Conservation (phyloP, 2,329 filamentous ascomycete genomes). For the Stylonectria norvegica region DNA sequence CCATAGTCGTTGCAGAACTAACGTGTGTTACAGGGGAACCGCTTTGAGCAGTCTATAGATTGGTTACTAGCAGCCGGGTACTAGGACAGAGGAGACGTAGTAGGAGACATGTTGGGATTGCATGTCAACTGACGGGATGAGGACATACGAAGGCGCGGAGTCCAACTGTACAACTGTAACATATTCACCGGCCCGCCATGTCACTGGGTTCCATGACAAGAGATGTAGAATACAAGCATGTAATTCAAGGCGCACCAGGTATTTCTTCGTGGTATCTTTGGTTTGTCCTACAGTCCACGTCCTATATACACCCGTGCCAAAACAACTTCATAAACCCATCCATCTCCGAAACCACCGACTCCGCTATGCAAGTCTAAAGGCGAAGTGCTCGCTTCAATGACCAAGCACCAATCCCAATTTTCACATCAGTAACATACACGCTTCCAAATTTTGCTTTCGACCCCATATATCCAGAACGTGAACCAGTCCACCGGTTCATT, state of each 20-base stretch:
- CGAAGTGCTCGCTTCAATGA: slow-evolving; percentile 26
- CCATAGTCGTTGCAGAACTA: slow-evolving; percentile 1
- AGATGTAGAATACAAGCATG: slow-evolving; percentile 31
- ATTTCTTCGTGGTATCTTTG: slow-evolving; percentile 23
- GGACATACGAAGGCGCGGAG: not conserved
- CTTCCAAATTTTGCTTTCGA: slow-evolving; percentile 15
- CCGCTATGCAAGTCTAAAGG: slow-evolving; percentile 29
- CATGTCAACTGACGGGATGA: not conserved
- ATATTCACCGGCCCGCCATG: slow-evolving; percentile 23
- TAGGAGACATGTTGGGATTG: not conserved
- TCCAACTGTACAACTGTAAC: slow-evolving; percentile 24
- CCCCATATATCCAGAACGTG: slow-evolving; percentile 18
- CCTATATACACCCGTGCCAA: slow-evolving; percentile 22
- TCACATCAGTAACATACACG: slow-evolving; percentile 29
- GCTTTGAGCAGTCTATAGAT: slow-evolving; percentile 27
- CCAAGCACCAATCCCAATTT: slow-evolving; percentile 24
- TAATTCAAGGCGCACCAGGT: slow-evolving; percentile 24
- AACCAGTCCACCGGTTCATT: slow-evolving; percentile 35
- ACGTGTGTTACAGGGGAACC: slow-evolving; percentile 30
- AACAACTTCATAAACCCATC: slow-evolving; percentile 23
- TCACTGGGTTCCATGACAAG: slow-evolving; percentile 17
- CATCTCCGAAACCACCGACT: slow-evolving; percentile 25
- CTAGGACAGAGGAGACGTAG: slow-evolving; percentile 16
- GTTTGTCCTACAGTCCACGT: slow-evolving; percentile 25
- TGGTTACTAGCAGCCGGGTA: slow-evolving; percentile 37